Percentiles rank a stretch among this genome's conserved stretches.
These are phyloP conservation scores for Apiotrichum gamsii DNA, from an alignment of 1,284 basidiomycete species.

Conservation along the genomic window DNA sequence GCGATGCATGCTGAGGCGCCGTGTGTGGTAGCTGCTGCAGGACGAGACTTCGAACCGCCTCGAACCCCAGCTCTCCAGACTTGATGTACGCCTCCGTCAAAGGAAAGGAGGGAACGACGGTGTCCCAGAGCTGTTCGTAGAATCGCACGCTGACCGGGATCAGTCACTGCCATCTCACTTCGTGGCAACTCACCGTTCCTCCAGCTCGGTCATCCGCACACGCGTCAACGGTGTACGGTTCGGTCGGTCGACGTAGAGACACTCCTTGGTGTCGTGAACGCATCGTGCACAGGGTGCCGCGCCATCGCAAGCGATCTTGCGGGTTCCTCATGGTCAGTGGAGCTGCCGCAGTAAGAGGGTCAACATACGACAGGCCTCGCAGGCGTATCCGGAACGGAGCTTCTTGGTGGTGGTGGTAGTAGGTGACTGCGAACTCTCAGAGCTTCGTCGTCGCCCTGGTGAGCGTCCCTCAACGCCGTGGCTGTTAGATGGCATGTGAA, in stretches of 20 bases:
- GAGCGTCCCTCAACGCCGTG: too few species aligned
- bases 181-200: conserved; percentile 14
- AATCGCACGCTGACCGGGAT: not conserved
- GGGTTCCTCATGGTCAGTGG: conserved; percentile 6
- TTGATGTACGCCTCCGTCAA: not conserved
- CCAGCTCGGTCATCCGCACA: conserved; percentile 22
- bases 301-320: conserved; percentile 17
- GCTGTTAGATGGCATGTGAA: too few species aligned
- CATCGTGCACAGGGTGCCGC: conserved; percentile 4
- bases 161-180: not conserved
- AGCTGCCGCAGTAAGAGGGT: not conserved
- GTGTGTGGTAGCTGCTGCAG: not conserved
- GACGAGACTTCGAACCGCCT: not conserved
- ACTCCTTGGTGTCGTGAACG: conserved; percentile 7
- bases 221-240: conserved; percentile 19
- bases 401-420: not conserved
- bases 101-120: not conserved
- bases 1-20: not conserved
- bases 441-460: too few species aligned
- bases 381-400: not conserved
- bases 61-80: not conserved
- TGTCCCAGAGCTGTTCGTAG: too few species aligned
- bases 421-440: not conserved
- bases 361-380: conserved; percentile 11
- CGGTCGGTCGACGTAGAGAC: conserved; percentile 7